Base-by-base conservation (phyloP, 768 basidiomycete species). In the Calocera viscosa region DNA sequence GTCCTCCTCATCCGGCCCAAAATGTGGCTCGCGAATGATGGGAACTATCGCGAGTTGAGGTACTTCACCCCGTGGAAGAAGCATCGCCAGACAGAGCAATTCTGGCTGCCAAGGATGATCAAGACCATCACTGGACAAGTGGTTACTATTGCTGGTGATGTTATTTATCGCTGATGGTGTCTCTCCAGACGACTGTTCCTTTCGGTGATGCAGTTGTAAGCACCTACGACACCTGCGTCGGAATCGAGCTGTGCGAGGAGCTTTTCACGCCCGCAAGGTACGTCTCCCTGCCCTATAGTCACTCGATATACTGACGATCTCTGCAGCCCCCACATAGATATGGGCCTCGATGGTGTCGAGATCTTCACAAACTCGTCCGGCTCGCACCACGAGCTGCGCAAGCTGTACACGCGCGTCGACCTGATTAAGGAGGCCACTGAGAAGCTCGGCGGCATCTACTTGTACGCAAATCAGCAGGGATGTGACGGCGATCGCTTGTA, bases 1-100 rank as follows among this genome's bases (percentile, higher is more conserved):
- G 94, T 99, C 68, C 77, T 97, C 0, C 85, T 97, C 69, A 98
- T 99, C 70, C 86, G 96, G 26, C 96, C 96, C 0, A 99, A 98
- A 80, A 94, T 99, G 94, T 99, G 96, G 96, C 81, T 99, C 49
- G 96, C 96, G 1, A 98, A 98, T 73, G 93, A 96, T 72, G 96
- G 96, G 2, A 98, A 98, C 74, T 99, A 99, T 75, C 89, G 96
- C 71, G 80, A 82, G 76, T 78, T 89, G 72, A 79, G 89, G 16
- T 91, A 92, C 75, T 99, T 99, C 72, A 93, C 95, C 1, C 94
- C 96, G 0, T 99, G 96, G 95, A 78, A 80, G 73, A 95, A 94
- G 74, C 90, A 90, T 73, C 83, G 87, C 33, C 83, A 93, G 74
- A 88, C 85, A 77, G 96, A 98, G 75, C 91, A 96, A 63, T 91